Evolutionary conservation across 306 rosid species (phyloP), one percentile per base, ranked within the genome.

Genomic region (Dalbergia oliveri): DNA sequence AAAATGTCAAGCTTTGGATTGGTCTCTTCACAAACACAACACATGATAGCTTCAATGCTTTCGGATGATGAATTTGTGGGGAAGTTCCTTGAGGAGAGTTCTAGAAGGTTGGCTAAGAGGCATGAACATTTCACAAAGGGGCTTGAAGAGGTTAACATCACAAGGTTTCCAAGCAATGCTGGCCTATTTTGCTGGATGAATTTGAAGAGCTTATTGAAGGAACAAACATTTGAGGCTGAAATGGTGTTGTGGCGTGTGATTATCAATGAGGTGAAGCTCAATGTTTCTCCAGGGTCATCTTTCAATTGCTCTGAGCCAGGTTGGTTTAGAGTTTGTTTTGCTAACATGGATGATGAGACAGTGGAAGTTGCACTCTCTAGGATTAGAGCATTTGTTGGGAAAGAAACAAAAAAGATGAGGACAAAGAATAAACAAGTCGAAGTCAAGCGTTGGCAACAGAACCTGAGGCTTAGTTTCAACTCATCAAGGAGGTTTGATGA

Each of bases 1-100:
- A 93, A 87, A 81, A 95, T 95, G 99, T 95, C 99, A 3, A 95
- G 99, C n/a, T 95, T 95, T 9, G 98, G 99, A 2, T 60, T 95
- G 14, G 91, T 95, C 8, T 95, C 97, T 0, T 83, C 99, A 0
- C 92, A 93, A 34, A 95, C 98, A 41, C 99, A 95, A 23, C 82
- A 87, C 54, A 73, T 95, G 77, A 81, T 95, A 4, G 88, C 96
- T 0, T 31, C 90, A 3, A 88, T 95, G 97, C 96, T 95, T 18
- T 78, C 73, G 0, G 97, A 95, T 37, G 90, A 91, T 0, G 81
- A 69, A 0, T 95, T 95, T 61, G 89, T 95, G 0, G 79, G 73
- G 0, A 73, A 43, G 0, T 93, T 87, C 69, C 81, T 95, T 1
- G 13, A 7, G 4, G 92, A 92, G 33, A 95, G 88, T 87, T 57